Evolutionary conservation across 208 protist genomes (phyloP), one percentile per base, ranked within the genome.

Genomic region (Acanthamoeba quina): DNA sequence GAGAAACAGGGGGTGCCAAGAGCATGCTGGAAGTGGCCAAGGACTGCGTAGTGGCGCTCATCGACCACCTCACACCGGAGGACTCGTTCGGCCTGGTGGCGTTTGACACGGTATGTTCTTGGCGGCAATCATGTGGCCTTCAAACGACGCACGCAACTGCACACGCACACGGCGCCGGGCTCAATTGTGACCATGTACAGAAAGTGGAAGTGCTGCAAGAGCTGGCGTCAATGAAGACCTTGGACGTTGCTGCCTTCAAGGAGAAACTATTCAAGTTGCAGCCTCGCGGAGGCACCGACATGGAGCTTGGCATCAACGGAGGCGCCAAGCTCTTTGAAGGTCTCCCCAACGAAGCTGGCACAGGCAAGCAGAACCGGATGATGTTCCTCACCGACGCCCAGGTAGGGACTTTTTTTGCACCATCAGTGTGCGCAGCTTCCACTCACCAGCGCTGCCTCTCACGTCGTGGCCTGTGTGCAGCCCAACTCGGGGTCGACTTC

Each of bases 281-380:
- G 24, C 64, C 64, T 29, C 64, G 64, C 64, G 64, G 64, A 72
- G 64, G 64, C 31, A 72, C 64, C 64, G 64, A 72, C 26, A 72
- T 72, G 64, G 64, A 72, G 26, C 9, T 31, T 5, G 64, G 64
- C 31, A 72, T 72, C 31, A 72, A 72, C 13, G 64, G 64, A 21
- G 64, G 64, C 64, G 31, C 64, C 2, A 11, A n/a, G 9, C 64
- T 72, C 64, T 72, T 72, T 24, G 11, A 21, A 5, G 29, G 17
- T 24, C 64, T 72, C 64, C 0, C 64, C 64, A 24, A n/a, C 17
- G 29, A 72, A 37, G 64, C 24, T 11, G 17, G 11, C 9, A 19
- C 64, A 15, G 31, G 24, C 64, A 72, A 34, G 64, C 64, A 72
- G 64, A 72, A 72, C 64, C 64, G 64, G 2, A 72, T 72, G 7